A percentile compares a stretch with the other conserved stretches of the same genome.
These are phyloP conservation scores for Colletotrichum paranaense DNA, from an alignment of 2,329 filamentous ascomycete genomes.

Conservation along the genomic window DNA sequence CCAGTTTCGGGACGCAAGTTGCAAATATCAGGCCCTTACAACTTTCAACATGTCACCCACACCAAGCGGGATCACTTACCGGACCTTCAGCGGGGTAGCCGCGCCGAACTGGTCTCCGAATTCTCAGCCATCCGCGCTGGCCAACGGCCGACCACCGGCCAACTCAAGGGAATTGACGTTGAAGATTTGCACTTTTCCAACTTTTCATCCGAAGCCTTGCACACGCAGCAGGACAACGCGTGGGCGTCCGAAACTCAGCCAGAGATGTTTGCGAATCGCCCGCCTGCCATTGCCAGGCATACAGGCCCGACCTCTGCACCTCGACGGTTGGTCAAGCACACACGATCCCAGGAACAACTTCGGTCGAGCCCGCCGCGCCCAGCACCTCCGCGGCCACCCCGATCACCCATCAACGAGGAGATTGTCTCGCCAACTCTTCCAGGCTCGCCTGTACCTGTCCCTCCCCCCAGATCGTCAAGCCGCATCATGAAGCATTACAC, in stretches of 20 bases:
- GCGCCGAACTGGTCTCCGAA: conserved; percentile 55
- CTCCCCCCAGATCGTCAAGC: conserved; percentile 67
- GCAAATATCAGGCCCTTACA: conserved; percentile 72
- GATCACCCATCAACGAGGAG: conserved; percentile 53
- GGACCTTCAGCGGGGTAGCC: conserved; percentile 52
- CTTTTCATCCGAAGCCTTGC: conserved; percentile 58
- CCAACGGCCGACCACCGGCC: conserved; percentile 47
- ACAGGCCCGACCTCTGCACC: conserved; percentile 34
- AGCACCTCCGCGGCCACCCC: conserved; percentile 55
- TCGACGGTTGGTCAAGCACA: conserved; percentile 54
- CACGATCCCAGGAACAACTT: conserved; percentile 62
- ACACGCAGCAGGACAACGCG: conserved; percentile 30
- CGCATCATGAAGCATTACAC: conserved; percentile 58
- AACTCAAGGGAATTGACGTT: conserved; percentile 49
- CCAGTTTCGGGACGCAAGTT: conserved; percentile 50
- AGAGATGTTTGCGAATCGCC: conserved; percentile 8
- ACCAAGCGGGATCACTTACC: conserved; percentile 62
- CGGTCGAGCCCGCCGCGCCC: conserved; percentile 57
- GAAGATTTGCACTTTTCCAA: conserved; percentile 59
- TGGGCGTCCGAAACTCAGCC: conserved; percentile 1
- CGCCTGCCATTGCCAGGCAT: conserved; percentile 11
- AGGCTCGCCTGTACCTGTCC: conserved; percentile 50
- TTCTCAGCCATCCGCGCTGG: conserved; percentile 54
- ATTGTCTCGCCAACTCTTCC: conserved; percentile 40
- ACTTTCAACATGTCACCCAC: conserved; percentile 74